Conservation (phyloP, 768 basidiomycete species). For the Podaxis carcinomalis region DNA sequence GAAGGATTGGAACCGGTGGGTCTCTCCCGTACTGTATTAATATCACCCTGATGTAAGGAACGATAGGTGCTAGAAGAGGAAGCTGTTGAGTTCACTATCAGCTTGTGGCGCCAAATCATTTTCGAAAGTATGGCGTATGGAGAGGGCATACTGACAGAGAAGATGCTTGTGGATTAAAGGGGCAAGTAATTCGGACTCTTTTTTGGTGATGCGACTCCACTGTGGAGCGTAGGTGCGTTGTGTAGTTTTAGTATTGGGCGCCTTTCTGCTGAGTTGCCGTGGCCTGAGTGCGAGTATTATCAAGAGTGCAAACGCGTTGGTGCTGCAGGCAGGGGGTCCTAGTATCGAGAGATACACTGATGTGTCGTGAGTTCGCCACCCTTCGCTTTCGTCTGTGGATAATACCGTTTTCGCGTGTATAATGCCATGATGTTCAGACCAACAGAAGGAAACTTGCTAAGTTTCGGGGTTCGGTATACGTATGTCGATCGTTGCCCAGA, state of each 20-base stretch:
- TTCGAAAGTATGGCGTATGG: conserved; percentile 94
- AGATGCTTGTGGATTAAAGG: conserved; percentile 72
- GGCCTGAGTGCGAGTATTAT: conserved; percentile 26
- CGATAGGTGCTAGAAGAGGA: conserved; percentile 89
- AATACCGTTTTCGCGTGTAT: conserved; percentile 3
- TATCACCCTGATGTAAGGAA: conserved; percentile 3
- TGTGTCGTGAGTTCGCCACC: conserved; percentile 51
- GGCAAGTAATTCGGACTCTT: background rate
- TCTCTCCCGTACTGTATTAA: conserved; percentile 14
- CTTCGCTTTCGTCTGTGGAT: conserved; percentile 24
- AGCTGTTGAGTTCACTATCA: conserved; percentile 70
- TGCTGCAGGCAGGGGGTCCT: conserved; percentile 14
- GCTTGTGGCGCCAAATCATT: conserved; percentile 88
- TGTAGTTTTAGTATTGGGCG: conserved; percentile 39
- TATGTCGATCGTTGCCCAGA: conserved; percentile 2
- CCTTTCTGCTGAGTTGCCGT: conserved; percentile 38
- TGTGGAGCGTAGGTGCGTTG: conserved; percentile 58
- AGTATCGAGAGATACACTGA: conserved; percentile 11
- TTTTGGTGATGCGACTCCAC: conserved; percentile 25
- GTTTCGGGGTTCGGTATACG: background rate
- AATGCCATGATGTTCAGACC: conserved; percentile 9
- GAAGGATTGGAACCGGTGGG: conserved; percentile 91
- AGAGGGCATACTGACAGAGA: conserved; percentile 84
- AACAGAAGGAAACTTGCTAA: background rate
- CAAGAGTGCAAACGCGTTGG: conserved; percentile 19